These are phyloP conservation scores for Saksenaea oblongispora DNA, from an alignment of 371 early-diverging fungal species.

Conservation along the genomic window DNA sequence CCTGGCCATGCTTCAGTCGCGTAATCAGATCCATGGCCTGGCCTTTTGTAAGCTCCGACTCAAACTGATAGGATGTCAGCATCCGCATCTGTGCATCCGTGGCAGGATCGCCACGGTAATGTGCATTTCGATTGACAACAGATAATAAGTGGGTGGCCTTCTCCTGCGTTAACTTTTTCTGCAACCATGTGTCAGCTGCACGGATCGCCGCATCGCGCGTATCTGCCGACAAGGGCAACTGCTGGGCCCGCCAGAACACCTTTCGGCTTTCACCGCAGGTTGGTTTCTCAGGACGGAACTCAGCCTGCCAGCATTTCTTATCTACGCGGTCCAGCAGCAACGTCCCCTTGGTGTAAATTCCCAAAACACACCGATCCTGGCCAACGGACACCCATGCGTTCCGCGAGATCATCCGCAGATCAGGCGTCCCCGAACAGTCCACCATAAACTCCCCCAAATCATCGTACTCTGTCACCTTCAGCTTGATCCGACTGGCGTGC, in stretches of 20 bases:
- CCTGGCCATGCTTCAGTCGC: slow-evolving; percentile 47
- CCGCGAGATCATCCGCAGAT: slow-evolving; percentile 27
- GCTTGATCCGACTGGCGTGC: slow-evolving; percentile 11
- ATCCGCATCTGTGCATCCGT: slow-evolving; percentile 50
- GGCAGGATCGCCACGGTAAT: slow-evolving; percentile 57
- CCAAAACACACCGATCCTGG: slow-evolving; percentile 38
- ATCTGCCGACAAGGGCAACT: slow-evolving; percentile 40
- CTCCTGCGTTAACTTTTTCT: slow-evolving; percentile 16
- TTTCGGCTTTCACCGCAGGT: slow-evolving; percentile 1
- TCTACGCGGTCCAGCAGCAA: slow-evolving; percentile 24
- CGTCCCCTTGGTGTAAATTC: slow-evolving; percentile 23
- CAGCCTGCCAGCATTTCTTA: slow-evolving; percentile 6
- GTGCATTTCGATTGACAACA: slow-evolving; percentile 35
- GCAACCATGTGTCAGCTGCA: slow-evolving; percentile 67
- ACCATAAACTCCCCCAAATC: slow-evolving; percentile 49
- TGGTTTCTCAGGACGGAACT: neutral
- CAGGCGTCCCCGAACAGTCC: slow-evolving; percentile 34
- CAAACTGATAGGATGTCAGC: slow-evolving; percentile 29
- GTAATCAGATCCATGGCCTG: slow-evolving; percentile 62
- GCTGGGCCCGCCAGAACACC: neutral
- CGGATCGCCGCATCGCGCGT: slow-evolving; percentile 51
- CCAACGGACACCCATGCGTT: slow-evolving; percentile 57
- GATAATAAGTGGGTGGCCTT: neutral
- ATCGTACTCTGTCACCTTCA: slow-evolving; percentile 56
- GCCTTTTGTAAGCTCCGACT: slow-evolving; percentile 47